These are phyloP conservation scores for Canna indica DNA, from an alignment of 176 grass and related monocot species.

Conservation along the genomic window DNA sequence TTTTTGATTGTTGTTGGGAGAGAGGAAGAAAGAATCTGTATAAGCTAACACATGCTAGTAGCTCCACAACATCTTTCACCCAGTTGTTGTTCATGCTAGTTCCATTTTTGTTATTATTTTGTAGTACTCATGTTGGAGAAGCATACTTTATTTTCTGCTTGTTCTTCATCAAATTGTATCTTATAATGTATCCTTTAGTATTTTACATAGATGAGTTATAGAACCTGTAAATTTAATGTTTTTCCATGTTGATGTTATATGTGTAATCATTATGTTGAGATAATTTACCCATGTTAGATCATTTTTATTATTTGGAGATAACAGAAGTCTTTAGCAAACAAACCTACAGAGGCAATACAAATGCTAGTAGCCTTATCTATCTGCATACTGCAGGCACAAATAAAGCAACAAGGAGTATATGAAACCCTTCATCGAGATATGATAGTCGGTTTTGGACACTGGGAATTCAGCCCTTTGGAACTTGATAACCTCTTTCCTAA, in stretches of 20 bases:
- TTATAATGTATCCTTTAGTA: neutral
- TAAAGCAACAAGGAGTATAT: slow-evolving; percentile 69
- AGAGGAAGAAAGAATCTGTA: too few relatives aligned
- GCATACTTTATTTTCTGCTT: neutral
- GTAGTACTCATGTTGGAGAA: neutral
- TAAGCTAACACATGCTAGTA: too few relatives aligned
- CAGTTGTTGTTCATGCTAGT: neutral
- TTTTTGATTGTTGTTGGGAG: too few relatives aligned
- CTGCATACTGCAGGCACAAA: slow-evolving; percentile 46
- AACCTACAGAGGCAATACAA: slow-evolving; percentile 8
- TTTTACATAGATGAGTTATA: too few relatives aligned
- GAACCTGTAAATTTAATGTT: too few relatives aligned
- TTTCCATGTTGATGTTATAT: too few relatives aligned
- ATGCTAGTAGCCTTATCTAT: slow-evolving; percentile 4
- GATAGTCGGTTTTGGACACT: slow-evolving; percentile 57
- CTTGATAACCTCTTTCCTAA: slow-evolving; percentile 50
- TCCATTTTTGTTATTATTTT: neutral
- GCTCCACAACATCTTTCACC: too few relatives aligned
- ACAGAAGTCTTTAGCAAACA: too few relatives aligned
- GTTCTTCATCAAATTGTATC: neutral
- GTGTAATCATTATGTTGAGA: neutral
- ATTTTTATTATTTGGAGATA: neutral
- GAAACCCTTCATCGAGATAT: slow-evolving; percentile 63
- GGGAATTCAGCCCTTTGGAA: slow-evolving; percentile 81
- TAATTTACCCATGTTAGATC: neutral